Percentiles rank a stretch among this genome's conserved stretches.
These are phyloP conservation scores for Gillenia trifoliata DNA, from an alignment of 306 rosid genomes.

Conservation along the genomic window DNA sequence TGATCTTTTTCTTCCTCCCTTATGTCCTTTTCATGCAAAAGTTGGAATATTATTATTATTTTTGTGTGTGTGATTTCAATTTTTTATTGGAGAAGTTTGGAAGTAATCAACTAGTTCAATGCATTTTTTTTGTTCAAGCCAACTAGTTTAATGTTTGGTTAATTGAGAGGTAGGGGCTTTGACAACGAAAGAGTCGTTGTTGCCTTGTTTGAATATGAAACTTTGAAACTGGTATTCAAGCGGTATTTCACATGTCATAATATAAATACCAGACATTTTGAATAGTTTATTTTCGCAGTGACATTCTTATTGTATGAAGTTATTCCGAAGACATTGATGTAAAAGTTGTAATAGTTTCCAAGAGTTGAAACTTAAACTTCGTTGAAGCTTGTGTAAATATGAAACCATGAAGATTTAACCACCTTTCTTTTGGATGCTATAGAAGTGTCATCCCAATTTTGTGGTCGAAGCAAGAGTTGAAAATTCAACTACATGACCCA, in stretches of 20 bases:
- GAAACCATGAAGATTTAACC: not conserved
- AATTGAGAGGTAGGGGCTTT: not conserved
- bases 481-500: not conserved
- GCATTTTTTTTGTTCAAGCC: not conserved
- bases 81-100: not conserved
- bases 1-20: not conserved
- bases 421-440: not conserved
- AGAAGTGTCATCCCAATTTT: no score
- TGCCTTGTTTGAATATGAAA: slow-evolving; percentile 14
- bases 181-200: slow-evolving; percentile 14
- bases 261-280: no score
- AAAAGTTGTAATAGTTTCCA: no score
- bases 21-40: not conserved
- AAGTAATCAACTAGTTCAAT: not conserved
- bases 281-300: no score
- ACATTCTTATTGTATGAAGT: no score
- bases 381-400: no score
- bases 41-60: not conserved
- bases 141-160: no score
- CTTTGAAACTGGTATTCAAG: no score
- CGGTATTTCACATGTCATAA: no score
- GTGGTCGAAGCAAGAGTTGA: not conserved
- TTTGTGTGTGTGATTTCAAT: not conserved
- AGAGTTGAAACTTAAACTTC: no score
- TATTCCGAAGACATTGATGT: no score